These are phyloP conservation scores for Aquilaria sinensis DNA, from an alignment of 345 rosid genomes.

Conservation along the genomic window DNA sequence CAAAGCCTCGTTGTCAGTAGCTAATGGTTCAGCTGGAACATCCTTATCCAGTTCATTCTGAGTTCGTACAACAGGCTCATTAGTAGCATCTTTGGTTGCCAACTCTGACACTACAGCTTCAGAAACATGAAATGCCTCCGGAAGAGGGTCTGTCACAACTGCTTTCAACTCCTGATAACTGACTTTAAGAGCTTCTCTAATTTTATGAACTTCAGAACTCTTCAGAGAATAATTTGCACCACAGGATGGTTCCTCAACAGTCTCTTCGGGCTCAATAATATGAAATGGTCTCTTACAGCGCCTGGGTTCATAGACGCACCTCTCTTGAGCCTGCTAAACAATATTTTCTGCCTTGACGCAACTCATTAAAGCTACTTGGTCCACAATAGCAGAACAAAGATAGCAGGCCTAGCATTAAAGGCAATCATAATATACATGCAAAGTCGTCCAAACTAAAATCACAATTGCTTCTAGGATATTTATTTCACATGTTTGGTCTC, in stretches of 20 bases:
- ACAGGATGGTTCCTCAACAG: background rate
- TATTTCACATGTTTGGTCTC: too few relatives aligned
- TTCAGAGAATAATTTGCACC: constrained; percentile 12
- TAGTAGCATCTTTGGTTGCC: background rate
- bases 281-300: constrained; percentile 12
- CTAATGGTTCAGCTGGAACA: background rate
- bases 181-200: constrained; percentile 31
- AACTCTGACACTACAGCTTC: constrained; percentile 20
- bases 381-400: too few relatives aligned
- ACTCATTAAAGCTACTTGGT: too few relatives aligned
- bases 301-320: background rate
- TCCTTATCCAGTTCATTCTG: constrained; percentile 6
- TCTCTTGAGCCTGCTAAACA: background rate
- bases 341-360: too few relatives aligned
- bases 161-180: constrained; percentile 38
- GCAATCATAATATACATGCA: too few relatives aligned
- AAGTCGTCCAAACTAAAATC: too few relatives aligned
- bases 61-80: background rate
- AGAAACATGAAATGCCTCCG: constrained; percentile 31
- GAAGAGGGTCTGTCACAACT: constrained; percentile 44
- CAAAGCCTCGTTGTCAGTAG: background rate
- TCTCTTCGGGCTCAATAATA: constrained; percentile 19
- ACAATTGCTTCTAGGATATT: too few relatives aligned
- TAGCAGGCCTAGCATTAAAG: too few relatives aligned
- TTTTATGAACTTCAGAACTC: constrained; percentile 25